Conservation (phyloP, 345 rosid species). For the Eucalyptus cloeziana region DNA sequence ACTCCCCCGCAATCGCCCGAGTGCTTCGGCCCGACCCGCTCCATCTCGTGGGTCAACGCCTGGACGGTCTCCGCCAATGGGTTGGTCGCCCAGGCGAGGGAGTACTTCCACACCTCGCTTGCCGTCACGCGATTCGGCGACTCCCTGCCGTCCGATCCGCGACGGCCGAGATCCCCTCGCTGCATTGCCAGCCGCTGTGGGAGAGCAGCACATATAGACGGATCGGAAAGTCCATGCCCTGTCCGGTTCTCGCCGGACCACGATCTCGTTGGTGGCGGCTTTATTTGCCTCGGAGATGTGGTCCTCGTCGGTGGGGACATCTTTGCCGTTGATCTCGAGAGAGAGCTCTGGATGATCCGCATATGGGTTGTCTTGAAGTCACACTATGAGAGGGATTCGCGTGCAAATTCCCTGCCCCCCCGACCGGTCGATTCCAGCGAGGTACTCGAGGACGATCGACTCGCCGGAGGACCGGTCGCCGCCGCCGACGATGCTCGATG, state of each 20-base stretch:
- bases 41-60: too few species aligned
- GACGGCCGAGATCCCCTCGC: background rate
- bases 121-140: too few species aligned
- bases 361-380: background rate
- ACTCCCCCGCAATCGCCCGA: too few species aligned
- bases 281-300: background rate
- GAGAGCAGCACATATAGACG: constrained; percentile 65
- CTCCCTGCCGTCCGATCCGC: constrained; percentile 7
- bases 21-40: too few species aligned
- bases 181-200: constrained; percentile 63
- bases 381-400: background rate
- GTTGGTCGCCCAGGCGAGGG: too few species aligned
- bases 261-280: background rate
- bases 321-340: background rate
- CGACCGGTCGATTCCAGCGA: background rate
- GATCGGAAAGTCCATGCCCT: constrained; percentile 76
- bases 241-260: constrained; percentile 43
- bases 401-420: background rate
- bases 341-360: background rate
- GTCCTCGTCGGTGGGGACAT: background rate
- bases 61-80: too few species aligned
- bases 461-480: too few species aligned
- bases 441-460: too few species aligned
- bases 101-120: too few species aligned
- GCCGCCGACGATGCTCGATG: too few species aligned